Percentiles rank a stretch among this genome's conserved stretches.
phyloP scores from a whole-genome alignment of 208 protist genomes.

The Leishmania tarentolae region DNA sequence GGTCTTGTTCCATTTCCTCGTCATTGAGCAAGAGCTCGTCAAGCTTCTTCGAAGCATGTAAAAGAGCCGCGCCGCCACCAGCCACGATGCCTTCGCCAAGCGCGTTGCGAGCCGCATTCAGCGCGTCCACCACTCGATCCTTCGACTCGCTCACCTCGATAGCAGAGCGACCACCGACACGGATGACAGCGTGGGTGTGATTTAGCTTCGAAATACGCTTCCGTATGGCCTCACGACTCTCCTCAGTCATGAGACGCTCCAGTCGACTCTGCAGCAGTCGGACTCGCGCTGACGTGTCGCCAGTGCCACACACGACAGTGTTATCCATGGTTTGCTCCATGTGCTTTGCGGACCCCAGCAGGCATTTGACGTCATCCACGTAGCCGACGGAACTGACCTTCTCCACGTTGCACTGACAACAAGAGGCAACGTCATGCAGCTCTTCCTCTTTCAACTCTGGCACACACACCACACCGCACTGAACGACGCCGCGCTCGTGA shows the following conservation, averaged over 20 bases:
- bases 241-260: conserved; percentile 91
- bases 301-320: conserved; percentile 93
- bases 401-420: conserved; percentile 95
- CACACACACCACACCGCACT: conserved; percentile 91
- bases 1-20: conserved; percentile 84
- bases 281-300: conserved; percentile 86
- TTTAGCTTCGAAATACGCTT: conserved; percentile 92
- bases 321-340: conserved; percentile 97
- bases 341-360: conserved; percentile 61
- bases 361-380: conserved; percentile 63
- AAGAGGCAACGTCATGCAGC: conserved; percentile 98
- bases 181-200: conserved; percentile 94
- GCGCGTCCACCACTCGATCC: conserved; percentile 98
- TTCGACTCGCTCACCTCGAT: conserved; percentile 99
- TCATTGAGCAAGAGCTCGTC: conserved; percentile 90
- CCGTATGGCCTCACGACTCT: conserved; percentile 96
- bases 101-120: conserved; percentile 98
- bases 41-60: conserved; percentile 94
- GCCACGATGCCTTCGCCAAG: conserved; percentile 99
- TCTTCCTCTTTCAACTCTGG: conserved; percentile 98
- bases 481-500: conserved; percentile 97
- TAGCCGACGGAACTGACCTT: conserved; percentile 78
- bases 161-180: conserved; percentile 97
- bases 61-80: conserved; percentile 97
- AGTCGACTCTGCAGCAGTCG: conserved; percentile 94